Evolutionary conservation across 371 early-diverging fungal species (phyloP).

Genomic region (Fennellomyces sp.): DNA sequence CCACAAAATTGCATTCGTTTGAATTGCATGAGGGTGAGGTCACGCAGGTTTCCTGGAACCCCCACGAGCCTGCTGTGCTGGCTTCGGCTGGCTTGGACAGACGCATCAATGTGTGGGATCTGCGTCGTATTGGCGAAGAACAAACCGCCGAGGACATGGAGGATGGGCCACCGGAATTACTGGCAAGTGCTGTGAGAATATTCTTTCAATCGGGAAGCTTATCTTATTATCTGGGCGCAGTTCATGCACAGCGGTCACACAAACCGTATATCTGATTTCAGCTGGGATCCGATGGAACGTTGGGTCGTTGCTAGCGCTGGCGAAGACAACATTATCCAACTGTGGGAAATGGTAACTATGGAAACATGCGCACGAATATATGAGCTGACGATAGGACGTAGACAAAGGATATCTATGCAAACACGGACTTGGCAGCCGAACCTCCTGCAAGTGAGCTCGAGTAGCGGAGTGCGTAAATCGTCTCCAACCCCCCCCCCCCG

Average conservation of each 20-base stretch:
- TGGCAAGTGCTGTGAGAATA: slow-evolving; percentile 54
- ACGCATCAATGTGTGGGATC: slow-evolving; percentile 96
- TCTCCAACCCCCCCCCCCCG: not conserved
- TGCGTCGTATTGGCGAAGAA: slow-evolving; percentile 92
- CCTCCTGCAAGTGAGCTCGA: slow-evolving; percentile 1
- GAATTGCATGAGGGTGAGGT: slow-evolving; percentile 93
- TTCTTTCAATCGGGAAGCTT: not conserved
- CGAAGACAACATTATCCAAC: slow-evolving; percentile 96
- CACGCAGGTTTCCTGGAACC: slow-evolving; percentile 95
- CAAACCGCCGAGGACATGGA: slow-evolving; percentile 96
- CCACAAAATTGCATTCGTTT: slow-evolving; percentile 80
- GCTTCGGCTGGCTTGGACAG: slow-evolving; percentile 94
- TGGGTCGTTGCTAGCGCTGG: slow-evolving; percentile 96
- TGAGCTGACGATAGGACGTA: not conserved
- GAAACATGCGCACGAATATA: not conserved
- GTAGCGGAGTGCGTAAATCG: not conserved
- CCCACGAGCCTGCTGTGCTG: slow-evolving; percentile 88
- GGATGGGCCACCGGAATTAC: slow-evolving; percentile 98
- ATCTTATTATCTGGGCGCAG: slow-evolving; percentile 31
- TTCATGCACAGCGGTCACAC: slow-evolving; percentile 99
- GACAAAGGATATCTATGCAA: slow-evolving; percentile 7
- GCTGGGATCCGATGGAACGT: slow-evolving; percentile 95
- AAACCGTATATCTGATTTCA: slow-evolving; percentile 93
- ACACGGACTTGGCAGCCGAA: not conserved
- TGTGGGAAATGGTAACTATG: slow-evolving; percentile 95